phyloP scores from a whole-genome alignment of 805 yeast species.

The Candida orba region DNA sequence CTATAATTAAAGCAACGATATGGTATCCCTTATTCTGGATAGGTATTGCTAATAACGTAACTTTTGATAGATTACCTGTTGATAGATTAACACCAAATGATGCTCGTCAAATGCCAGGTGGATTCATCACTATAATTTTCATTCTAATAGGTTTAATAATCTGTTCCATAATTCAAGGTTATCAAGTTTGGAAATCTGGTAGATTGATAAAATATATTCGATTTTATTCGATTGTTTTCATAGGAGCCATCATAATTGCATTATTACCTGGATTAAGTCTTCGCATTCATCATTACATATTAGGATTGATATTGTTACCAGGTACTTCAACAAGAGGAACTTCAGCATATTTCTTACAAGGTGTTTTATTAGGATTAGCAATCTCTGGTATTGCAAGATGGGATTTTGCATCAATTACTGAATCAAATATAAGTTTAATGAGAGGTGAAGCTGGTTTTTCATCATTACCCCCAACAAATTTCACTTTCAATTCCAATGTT shows the following conservation, averaged over 20 bases:
- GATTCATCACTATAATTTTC: constrained; percentile 51
- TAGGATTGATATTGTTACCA: constrained; percentile 71
- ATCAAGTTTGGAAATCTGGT: constrained; percentile 73
- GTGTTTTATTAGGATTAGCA: constrained; percentile 71
- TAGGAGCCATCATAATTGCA: constrained; percentile 38
- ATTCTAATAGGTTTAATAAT: constrained; percentile 40
- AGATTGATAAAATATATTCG: constrained; percentile 51
- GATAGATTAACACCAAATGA: constrained; percentile 75
- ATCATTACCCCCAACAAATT: constrained; percentile 42
- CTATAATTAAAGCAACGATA: constrained; percentile 28
- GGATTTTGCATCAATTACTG: constrained; percentile 89
- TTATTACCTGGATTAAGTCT: constrained; percentile 60
- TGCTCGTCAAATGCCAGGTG: constrained; percentile 69
- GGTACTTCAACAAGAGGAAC: constrained; percentile 75
- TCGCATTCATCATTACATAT: constrained; percentile 74
- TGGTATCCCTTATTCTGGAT: constrained; percentile 85
- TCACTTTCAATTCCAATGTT: constrained; percentile 10
- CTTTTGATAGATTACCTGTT: constrained; percentile 83
- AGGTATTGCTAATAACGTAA: constrained; percentile 77
- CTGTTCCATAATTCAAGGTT: constrained; percentile 68
- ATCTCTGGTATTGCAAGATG: constrained; percentile 84
- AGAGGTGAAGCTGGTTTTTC: constrained; percentile 66
- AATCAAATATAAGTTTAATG: constrained; percentile 57
- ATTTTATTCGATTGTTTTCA: constrained; percentile 42
- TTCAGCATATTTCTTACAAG: constrained; percentile 72